phyloP scores from a whole-genome alignment of 108 stramenopile species.

The Parietichytrium sp. region DNA sequence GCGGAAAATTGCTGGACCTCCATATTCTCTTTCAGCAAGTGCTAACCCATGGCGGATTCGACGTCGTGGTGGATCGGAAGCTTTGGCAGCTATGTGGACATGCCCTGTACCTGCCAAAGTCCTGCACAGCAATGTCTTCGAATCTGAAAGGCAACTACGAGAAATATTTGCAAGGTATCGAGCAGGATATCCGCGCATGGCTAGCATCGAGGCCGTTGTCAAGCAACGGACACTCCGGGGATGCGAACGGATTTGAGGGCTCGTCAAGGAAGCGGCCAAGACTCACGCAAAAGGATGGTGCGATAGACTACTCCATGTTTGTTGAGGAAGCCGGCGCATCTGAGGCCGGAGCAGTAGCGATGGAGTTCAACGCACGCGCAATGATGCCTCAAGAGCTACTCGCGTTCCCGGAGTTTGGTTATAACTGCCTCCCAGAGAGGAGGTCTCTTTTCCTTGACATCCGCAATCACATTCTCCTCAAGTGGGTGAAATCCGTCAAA shows the following conservation, averaged over 20 bases:
- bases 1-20: neutral
- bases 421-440: neutral
- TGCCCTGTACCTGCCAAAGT: neutral
- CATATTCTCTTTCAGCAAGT: constrained; percentile 11
- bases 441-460: constrained; percentile 15
- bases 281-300: neutral
- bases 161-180: neutral
- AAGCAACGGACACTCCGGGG: neutral
- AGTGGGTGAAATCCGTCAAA: neutral
- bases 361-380: constrained; percentile 26
- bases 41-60: neutral
- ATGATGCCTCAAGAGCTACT: constrained; percentile 38
- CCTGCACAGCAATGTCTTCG: constrained; percentile 22
- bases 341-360: constrained; percentile 21
- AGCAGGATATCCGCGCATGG: neutral
- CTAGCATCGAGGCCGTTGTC: neutral
- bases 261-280: neutral
- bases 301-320: neutral
- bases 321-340: neutral
- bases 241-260: neutral
- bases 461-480: constrained; percentile 9
- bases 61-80: neutral
- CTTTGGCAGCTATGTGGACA: neutral
- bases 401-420: constrained; percentile 1
- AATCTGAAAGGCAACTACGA: constrained; percentile 2